Evolutionary conservation across 2,329 filamentous ascomycete genomes (phyloP).

Genomic region (Phoma herbarum): DNA sequence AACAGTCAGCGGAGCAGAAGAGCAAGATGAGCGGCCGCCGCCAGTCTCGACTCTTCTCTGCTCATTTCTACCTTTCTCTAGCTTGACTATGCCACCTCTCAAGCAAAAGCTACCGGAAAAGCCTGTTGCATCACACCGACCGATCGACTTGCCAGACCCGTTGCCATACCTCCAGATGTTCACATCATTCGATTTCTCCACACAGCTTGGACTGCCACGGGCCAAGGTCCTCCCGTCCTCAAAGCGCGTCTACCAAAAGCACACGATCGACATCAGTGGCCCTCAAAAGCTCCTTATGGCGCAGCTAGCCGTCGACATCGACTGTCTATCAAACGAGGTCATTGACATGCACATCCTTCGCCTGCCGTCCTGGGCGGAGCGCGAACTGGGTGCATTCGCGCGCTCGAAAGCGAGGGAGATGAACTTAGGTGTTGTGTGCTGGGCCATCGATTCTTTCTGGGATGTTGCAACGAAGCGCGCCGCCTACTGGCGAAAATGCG

Average conservation of each 20-base stretch:
- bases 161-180: slow-evolving; percentile 76
- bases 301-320: slow-evolving; percentile 65
- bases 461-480: slow-evolving; percentile 68
- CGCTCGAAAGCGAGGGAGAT: slow-evolving; percentile 50
- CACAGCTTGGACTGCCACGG: slow-evolving; percentile 54
- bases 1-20: slow-evolving; percentile 28
- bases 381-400: slow-evolving; percentile 66
- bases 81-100: slow-evolving; percentile 37
- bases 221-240: slow-evolving; percentile 23
- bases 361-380: slow-evolving; percentile 66
- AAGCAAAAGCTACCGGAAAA: slow-evolving; percentile 38
- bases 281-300: slow-evolving; percentile 67
- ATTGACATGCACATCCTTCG: slow-evolving; percentile 62
- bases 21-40: slow-evolving; percentile 31
- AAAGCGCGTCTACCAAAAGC: slow-evolving; percentile 44
- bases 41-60: slow-evolving; percentile 48
- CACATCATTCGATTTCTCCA: slow-evolving; percentile 70
- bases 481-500: slow-evolving; percentile 67
- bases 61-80: slow-evolving; percentile 53
- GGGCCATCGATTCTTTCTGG: slow-evolving; percentile 75
- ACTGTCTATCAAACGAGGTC: slow-evolving; percentile 56
- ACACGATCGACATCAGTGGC: slow-evolving; percentile 62
- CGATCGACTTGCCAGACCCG: slow-evolving; percentile 70
- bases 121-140: slow-evolving; percentile 69
- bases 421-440: slow-evolving; percentile 69